Percentiles rank a stretch among this genome's conserved stretches.
These are phyloP conservation scores for Spergularia azorica DNA, from an alignment of 179 eudicot species.

Conservation along the genomic window DNA sequence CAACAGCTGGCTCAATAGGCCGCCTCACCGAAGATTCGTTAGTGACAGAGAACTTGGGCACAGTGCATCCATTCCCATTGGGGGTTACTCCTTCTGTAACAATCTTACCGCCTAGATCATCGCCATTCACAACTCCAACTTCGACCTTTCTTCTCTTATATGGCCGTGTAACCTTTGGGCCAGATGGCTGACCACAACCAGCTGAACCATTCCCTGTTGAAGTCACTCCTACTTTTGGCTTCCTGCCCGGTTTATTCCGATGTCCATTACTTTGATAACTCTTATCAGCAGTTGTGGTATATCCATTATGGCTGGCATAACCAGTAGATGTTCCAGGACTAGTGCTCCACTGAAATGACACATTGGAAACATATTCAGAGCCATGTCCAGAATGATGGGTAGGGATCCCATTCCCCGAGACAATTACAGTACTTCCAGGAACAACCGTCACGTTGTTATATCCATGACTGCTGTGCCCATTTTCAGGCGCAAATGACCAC, in stretches of 20 bases:
- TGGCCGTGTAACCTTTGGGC: constrained; percentile 48
- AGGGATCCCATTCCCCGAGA: constrained; percentile 53
- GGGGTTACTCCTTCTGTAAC: constrained; percentile 40
- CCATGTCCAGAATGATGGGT: constrained; percentile 68
- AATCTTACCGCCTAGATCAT: constrained; percentile 31
- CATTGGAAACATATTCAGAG: constrained; percentile 48
- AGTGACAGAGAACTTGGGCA: constrained; percentile 36
- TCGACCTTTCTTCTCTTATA: constrained; percentile 54
- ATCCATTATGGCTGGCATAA: constrained; percentile 43
- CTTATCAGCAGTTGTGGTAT: constrained; percentile 20
- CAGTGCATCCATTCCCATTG: constrained; percentile 42
- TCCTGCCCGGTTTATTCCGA: constrained; percentile 33
- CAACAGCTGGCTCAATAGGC: constrained; percentile 32
- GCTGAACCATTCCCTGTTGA: constrained; percentile 30
- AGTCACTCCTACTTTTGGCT: constrained; percentile 26
- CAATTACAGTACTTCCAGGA: constrained; percentile 47
- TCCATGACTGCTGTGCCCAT: constrained; percentile 67
- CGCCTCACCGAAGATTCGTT: constrained; percentile 36
- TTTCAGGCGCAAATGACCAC: constrained; percentile 62
- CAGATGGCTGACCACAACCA: constrained; percentile 31
- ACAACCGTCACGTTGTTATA: constrained; percentile 46
- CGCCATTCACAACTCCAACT: constrained; percentile 33
- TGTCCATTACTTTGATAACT: constrained; percentile 33
- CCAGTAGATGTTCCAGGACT: constrained; percentile 35
- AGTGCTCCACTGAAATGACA: constrained; percentile 56